Base-by-base conservation (phyloP, 805 yeast genomes). In the Nematodospora valgi region DNA sequence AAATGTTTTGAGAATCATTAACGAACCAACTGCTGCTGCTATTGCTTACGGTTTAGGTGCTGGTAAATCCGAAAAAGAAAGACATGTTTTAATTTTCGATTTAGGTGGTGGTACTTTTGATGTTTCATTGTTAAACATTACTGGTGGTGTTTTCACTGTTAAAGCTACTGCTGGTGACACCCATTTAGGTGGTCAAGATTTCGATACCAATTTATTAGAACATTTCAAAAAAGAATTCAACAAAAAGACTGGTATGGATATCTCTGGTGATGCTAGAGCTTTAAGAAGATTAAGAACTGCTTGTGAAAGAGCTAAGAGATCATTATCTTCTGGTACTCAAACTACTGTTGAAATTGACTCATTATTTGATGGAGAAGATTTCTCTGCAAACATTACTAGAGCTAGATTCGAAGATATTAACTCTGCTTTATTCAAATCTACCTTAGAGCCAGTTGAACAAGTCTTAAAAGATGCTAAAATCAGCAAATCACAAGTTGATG, bases 81-180 rank as follows among this genome's bases (percentile, higher is more conserved):
- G 69, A 62, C 82, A 84, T 68, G 91, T 87, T 45, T 75, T 87
- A 59, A 87, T 87, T 58, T 87, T 87, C 76, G 96, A 87, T 70
- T 76, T 87, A 59, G 96, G 96, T 79, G 96, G 96, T 71, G 96
- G 96, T 76, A 87, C 96, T 58, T 87, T 87, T 71, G 96, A 87
- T 86, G 96, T 88, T 46, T 88, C 96, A 34, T 74, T 87, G 52
- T 76, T 87, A 57, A 80, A 86, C 63, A 86, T 87, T 63, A 91
- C 88, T 64, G 96, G 91, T 58, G 96, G 96, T 81, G 88, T 87
- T 59, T 87, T 87, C 76, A 88, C 88, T 62, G 96, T 87, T 58
- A 87, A 87, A 78, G 94, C 96, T 54, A 87, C 96, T 43, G 71
- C 73, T 51, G 73, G 73, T 66, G 73, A 67, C 58, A 67, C 73